Conservation (phyloP, 805 yeast genomes). For the Starmerella gropengiesseri region DNA sequence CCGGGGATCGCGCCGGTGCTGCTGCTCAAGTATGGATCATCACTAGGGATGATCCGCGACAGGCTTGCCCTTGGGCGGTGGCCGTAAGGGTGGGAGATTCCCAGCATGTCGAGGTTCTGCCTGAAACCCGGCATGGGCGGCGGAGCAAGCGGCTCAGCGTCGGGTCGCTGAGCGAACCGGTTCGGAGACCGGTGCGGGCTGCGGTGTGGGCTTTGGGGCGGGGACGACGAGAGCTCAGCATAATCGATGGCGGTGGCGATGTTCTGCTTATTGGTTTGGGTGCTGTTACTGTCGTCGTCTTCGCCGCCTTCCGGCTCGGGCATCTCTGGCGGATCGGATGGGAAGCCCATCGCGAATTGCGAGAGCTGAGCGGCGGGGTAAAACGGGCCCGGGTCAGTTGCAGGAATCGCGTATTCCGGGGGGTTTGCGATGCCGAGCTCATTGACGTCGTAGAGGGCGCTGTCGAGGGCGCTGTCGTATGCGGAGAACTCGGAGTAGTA, state of each 20-base stretch:
- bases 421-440: conserved; percentile 43
- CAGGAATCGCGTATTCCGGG: background rate
- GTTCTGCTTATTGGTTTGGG: no score
- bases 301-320: background rate
- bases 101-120: conserved; percentile 17
- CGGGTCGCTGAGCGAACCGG: no score
- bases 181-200: no score
- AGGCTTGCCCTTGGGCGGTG: conserved; percentile 13
- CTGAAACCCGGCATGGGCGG: background rate
- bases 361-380: background rate
- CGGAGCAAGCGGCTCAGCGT: no score
- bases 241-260: conserved; percentile 3
- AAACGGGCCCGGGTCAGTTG: conserved; percentile 6
- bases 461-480: conserved; percentile 44
- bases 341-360: conserved; percentile 1
- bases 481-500: conserved; percentile 34
- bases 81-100: conserved; percentile 13
- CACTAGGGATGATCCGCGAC: conserved; percentile 4
- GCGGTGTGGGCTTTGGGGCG: conserved; percentile 23
- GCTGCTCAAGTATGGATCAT: background rate
- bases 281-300: background rate
- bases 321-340: conserved; percentile 10
- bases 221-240: conserved; percentile 24
- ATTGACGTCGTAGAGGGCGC: conserved; percentile 44
- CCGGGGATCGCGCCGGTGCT: background rate